A percentile compares a stretch with the other conserved stretches of the same genome.
Conservation (phyloP, 345 rosid genomes). For the Melaleuca alternifolia region DNA sequence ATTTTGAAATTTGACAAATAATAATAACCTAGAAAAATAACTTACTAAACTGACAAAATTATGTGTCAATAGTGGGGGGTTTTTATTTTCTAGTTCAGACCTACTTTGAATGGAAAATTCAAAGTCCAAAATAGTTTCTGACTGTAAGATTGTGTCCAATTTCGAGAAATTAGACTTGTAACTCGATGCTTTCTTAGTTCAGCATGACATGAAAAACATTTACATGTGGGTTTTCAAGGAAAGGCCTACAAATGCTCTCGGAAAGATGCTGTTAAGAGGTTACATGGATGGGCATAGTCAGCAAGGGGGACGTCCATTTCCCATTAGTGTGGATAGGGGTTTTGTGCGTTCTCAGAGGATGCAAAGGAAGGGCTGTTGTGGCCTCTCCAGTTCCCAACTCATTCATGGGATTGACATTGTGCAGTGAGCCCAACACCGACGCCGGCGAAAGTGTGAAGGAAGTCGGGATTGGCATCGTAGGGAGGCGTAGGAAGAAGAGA, state of each 20-base stretch:
- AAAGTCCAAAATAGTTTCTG: slow-evolving; percentile 25
- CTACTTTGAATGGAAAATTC: slow-evolving; percentile 36
- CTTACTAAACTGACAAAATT: too few relatives aligned
- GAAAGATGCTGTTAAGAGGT: slow-evolving; percentile 43
- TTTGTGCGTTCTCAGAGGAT: slow-evolving; percentile 42
- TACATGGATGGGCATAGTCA: slow-evolving; percentile 43
- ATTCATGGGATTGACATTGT: slow-evolving; percentile 38
- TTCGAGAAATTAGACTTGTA: slow-evolving; percentile 38
- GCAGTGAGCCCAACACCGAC: neutral
- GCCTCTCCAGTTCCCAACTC: slow-evolving; percentile 44
- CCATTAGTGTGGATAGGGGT: slow-evolving; percentile 39
- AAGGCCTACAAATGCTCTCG: slow-evolving; percentile 39
- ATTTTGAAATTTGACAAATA: too few relatives aligned
- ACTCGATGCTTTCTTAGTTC: slow-evolving; percentile 32
- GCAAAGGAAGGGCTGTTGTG: slow-evolving; percentile 44
- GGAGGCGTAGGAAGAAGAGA: too few relatives aligned
- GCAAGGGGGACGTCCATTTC: slow-evolving; percentile 38
- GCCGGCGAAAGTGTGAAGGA: too few relatives aligned
- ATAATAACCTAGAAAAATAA: too few relatives aligned
- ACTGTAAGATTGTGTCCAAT: slow-evolving; percentile 31
- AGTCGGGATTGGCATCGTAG: too few relatives aligned
- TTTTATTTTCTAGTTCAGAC: slow-evolving; percentile 38
- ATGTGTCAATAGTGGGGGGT: neutral
- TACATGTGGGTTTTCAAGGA: slow-evolving; percentile 48
- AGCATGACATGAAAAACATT: slow-evolving; percentile 47